Evolutionary conservation across 108 stramenopile genomes (phyloP), one percentile per base, ranked within the genome.

Genomic region (Nannochloropsis oceanica): DNA sequence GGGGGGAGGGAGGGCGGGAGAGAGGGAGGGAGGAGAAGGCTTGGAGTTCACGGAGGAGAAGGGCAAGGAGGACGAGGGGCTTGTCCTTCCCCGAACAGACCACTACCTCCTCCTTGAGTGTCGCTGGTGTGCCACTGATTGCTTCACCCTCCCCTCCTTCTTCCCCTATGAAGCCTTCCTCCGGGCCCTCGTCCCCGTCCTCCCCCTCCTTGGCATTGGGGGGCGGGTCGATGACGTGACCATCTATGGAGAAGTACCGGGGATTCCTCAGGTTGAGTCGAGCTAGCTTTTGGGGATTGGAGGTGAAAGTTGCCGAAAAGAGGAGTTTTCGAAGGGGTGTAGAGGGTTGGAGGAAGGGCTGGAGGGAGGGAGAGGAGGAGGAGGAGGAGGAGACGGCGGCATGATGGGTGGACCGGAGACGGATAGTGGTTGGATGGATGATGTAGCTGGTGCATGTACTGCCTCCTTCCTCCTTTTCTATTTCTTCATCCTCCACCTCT

Each of bases 231-330:
- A 25, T 42, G 14, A 12, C 14, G 8, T 24, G 43, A 82, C 25
- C 44, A 83, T 82, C 88, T n/a, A 83, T 91, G 1, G 94, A 95
- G 84, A 93, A 96, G 43, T 95, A 90, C 82, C 95, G 93, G 12
- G 97, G 96, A 91, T 96, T 94, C 24, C 92, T 87, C 27, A 97
- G 90, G 34, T 92, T 93, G 18, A 96, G 92, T 25, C 94, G 80
- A 8, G 96, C 94, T 43, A 97, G 93, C 84, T 97, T 97, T 89
- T 95, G 96, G 13, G 97, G 97, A 93, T 97, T 95, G 79, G 92
- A 93, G 27, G 97, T 96, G 84, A 97, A 84, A 1, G 97, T 97
- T 14, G 97, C 96, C 42, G 96, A 96, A 84, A 95, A 96, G 43
- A 97, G 92, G 25, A 94, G 85, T 79, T 94, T 93, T 59, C 93